Base-by-base conservation (phyloP, 2,329 filamentous ascomycete species). In the Daldinia eschscholtzii region DNA sequence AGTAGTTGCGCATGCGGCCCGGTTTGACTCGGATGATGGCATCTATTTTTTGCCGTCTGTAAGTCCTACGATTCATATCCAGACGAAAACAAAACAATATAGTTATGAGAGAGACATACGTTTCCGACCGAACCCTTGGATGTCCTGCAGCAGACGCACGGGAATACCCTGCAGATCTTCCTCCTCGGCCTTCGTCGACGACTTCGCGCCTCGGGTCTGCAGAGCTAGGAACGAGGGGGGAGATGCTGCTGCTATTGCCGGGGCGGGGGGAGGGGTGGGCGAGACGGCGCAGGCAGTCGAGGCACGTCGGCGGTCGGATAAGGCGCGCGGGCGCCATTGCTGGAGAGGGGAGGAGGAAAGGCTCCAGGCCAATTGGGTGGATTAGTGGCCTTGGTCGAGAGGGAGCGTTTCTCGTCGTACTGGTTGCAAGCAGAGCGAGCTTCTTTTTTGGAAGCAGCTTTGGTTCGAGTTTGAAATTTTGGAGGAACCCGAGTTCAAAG, bases 101-200 rank as follows among this genome's bases (percentile, higher is more conserved):
- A 30, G 20, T 23, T 23, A 23, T 23, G 15, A 23, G 23, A 12
- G 5, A 26, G 39, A 55, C 33, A 10, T 72, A 81, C 80, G 64
- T 74, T 79, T 79, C 63, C 80, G 79, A 5, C 82, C 83, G 65
- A 80, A 84, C 20, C 77, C 76, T 23, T 75, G 74, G 13, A 84
- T 78, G 63, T 84, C 80, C 61, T 78, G 68, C 7, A 84, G 75
- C 67, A 84, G 76, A 26, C 82, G 81, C 73, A 84, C 82, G 20
- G 83, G 77, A 12, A 83, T 81, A 66, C 82, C 82, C 65, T 80
- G 75, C 28, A 78, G 73, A 64, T 83, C 80, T 56, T 78, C 76
- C 44, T 78, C 76, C 61, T 79, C 78, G 64, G 78, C 74, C 55
- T 77, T 76, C 56, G 75, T 80, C 57, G 74, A 79, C 69, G 79